Evolutionary conservation across 1,284 basidiomycete species (phyloP).

Genomic region (Xerocomus minutiporus): DNA sequence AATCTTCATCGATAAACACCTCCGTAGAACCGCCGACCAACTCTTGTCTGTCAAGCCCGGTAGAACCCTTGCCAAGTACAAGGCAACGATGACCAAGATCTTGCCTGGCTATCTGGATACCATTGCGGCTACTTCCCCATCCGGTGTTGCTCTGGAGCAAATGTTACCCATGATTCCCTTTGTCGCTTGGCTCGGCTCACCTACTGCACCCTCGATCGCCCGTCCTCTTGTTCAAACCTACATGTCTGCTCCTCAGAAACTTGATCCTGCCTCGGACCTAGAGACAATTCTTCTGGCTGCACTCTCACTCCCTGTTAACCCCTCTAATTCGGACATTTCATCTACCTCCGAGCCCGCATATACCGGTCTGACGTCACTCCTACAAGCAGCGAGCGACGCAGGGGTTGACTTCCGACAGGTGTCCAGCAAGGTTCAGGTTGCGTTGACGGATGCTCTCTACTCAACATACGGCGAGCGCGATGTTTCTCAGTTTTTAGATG

Average conservation of each 20-base stretch:
- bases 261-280: constrained; percentile 25
- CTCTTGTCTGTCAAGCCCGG: constrained; percentile 16
- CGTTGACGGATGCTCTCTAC: constrained; percentile 27
- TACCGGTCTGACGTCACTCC: constrained; percentile 19
- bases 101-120: constrained; percentile 19
- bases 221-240: constrained; percentile 29
- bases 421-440: constrained; percentile 19
- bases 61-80: constrained; percentile 18
- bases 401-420: constrained; percentile 19
- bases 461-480: constrained; percentile 16
- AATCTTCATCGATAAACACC: constrained; percentile 19
- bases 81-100: constrained; percentile 11
- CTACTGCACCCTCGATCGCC: constrained; percentile 14
- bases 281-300: constrained; percentile 30
- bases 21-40: constrained; percentile 9
- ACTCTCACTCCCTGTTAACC: constrained; percentile 18
- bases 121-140: constrained; percentile 1
- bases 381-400: constrained; percentile 20
- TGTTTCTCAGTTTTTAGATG: constrained; percentile 25
- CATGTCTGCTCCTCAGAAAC: constrained; percentile 21
- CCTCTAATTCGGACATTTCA: constrained; percentile 2
- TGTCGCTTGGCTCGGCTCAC: constrained; percentile 15
- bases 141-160: constrained; percentile 8
- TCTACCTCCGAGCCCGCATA: constrained; percentile 9
- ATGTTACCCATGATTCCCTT: constrained; percentile 15